Evolutionary conservation across 345 rosid genomes (phyloP).

Genomic region (Erodium maritimum): DNA sequence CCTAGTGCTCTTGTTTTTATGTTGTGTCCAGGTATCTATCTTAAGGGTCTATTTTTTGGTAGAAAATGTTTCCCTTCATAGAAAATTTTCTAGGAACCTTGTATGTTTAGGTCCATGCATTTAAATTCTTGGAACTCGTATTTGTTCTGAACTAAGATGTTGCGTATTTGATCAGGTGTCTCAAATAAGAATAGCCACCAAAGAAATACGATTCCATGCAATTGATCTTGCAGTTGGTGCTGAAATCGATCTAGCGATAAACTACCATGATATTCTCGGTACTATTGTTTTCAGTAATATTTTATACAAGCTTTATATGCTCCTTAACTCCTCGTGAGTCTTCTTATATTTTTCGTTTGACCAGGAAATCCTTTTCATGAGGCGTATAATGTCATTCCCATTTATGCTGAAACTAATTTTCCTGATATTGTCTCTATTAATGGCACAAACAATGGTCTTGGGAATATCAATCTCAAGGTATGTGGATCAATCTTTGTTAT

Average conservation of each 20-base stretch:
- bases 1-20: neutral
- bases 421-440: constrained; percentile 50
- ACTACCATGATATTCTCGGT: constrained; percentile 66
- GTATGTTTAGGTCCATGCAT: too few species aligned
- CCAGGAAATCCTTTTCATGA: constrained; percentile 74
- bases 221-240: constrained; percentile 68
- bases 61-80: neutral
- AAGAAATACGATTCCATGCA: constrained; percentile 31
- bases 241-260: constrained; percentile 59
- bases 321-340: constrained; percentile 8
- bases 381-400: constrained; percentile 41
- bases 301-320: constrained; percentile 5
- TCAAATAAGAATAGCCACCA: constrained; percentile 57
- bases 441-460: constrained; percentile 20
- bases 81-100: neutral
- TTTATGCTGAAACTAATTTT: constrained; percentile 56
- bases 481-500: constrained; percentile 4
- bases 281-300: constrained; percentile 4
- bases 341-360: constrained; percentile 14
- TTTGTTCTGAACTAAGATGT: neutral
- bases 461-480: constrained; percentile 60
- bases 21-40: neutral
- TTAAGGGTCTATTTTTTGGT: neutral
- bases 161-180: constrained; percentile 43
- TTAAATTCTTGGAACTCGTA: neutral